phyloP scores from a whole-genome alignment of 169 alveolate species.

The Cryptosporidium sp. region DNA sequence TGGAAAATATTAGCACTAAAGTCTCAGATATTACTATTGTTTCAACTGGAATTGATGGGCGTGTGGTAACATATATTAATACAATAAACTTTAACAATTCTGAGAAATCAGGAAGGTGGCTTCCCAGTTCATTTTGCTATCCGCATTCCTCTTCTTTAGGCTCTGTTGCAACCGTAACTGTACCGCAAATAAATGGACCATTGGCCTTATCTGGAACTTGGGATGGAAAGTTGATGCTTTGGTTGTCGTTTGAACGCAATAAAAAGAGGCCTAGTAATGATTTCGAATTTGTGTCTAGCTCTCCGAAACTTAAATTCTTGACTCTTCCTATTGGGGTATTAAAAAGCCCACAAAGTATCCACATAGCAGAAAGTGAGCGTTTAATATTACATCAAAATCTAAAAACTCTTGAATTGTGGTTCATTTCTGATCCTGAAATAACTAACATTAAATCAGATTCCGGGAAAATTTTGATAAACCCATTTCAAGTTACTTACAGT shows the following conservation, averaged over 20 bases:
- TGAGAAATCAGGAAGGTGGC: slow-evolving; percentile 17
- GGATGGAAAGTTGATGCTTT: slow-evolving; percentile 66
- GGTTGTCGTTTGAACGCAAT: slow-evolving; percentile 38
- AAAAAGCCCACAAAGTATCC: slow-evolving; percentile 2
- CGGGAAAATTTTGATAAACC: slow-evolving; percentile 8
- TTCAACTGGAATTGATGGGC: slow-evolving; percentile 67
- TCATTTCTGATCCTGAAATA: slow-evolving; percentile 22
- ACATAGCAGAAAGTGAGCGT: slow-evolving; percentile 52
- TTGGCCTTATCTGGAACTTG: slow-evolving; percentile 56
- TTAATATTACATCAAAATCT: slow-evolving; percentile 30
- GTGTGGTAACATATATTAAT: slow-evolving; percentile 61
- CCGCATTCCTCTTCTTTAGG: slow-evolving; percentile 25
- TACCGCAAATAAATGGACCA: slow-evolving; percentile 54
- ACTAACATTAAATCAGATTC: neutral
- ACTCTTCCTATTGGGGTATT: slow-evolving; percentile 37
- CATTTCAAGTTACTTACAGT: slow-evolving; percentile 26
- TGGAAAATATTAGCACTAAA: neutral
- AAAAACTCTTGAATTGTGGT: slow-evolving; percentile 43
- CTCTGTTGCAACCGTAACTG: slow-evolving; percentile 30
- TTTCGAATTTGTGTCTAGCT: neutral
- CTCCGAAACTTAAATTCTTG: slow-evolving; percentile 2
- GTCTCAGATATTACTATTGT: slow-evolving; percentile 2
- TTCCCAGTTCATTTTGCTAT: slow-evolving; percentile 55
- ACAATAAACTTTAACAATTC: neutral
- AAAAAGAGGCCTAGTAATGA: neutral